Evolutionary conservation across 257 asterid genomes (phyloP).

Genomic region (Ajuga chamaepitys): DNA sequence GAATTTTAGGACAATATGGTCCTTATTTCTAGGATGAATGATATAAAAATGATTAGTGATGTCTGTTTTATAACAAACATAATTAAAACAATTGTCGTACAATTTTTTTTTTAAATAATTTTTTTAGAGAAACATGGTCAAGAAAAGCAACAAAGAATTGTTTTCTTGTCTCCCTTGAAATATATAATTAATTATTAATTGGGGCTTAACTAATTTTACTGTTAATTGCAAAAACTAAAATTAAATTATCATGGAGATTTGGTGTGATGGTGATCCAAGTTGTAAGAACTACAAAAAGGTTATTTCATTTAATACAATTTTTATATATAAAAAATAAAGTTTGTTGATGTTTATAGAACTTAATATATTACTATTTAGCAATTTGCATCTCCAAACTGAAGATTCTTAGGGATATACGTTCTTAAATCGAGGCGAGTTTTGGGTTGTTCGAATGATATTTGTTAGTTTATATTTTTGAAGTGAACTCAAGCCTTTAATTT

Average conservation of each 20-base stretch:
- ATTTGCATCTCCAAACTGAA: no score
- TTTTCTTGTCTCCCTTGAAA: slow-evolving; percentile 38
- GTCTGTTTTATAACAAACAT: slow-evolving; percentile 20
- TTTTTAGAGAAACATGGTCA: slow-evolving; percentile 35
- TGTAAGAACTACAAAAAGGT: no score
- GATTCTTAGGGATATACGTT: no score
- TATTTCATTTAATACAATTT: neutral
- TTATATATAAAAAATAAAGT: neutral
- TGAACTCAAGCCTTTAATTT: no score
- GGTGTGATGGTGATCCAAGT: no score
- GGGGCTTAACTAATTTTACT: neutral
- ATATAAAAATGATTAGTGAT: slow-evolving; percentile 36
- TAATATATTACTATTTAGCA: no score
- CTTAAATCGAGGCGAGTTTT: no score
- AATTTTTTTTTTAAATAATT: neutral
- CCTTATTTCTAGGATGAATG: slow-evolving; percentile 19
- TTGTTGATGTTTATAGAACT: neutral
- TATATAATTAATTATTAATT: slow-evolving; percentile 4
- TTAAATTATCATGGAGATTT: no score
- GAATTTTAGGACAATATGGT: slow-evolving; percentile 8
- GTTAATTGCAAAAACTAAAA: no score
- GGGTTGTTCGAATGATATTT: no score
- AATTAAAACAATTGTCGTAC: slow-evolving; percentile 10
- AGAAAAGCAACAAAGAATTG: slow-evolving; percentile 34
- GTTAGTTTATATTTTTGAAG: no score